Percentiles rank a stretch among this genome's conserved stretches.
Conservation (phyloP, 768 basidiomycete genomes). For the Lactifluus rugatus region DNA sequence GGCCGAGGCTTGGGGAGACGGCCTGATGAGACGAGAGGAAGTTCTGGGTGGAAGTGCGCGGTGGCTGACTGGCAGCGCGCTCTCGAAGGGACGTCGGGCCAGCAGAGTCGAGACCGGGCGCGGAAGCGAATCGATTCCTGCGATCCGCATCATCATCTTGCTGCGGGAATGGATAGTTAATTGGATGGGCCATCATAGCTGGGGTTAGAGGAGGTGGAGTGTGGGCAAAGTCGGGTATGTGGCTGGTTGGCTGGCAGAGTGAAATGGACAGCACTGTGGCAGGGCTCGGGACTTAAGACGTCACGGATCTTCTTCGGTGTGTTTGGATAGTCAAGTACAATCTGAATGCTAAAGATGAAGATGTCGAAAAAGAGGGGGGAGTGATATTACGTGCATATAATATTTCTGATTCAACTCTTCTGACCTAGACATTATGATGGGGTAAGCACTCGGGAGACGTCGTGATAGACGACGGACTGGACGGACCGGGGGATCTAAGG, state of each 20-base stretch:
- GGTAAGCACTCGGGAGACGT: background rate
- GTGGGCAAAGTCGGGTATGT: conserved; percentile 20
- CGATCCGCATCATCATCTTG: conserved; percentile 46
- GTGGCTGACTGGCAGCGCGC: conserved; percentile 64
- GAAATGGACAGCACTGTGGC: background rate
- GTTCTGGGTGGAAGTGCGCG: conserved; percentile 38
- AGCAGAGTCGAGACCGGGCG: conserved; percentile 32
- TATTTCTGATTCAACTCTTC: conserved; percentile 5
- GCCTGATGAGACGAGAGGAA: conserved; percentile 37
- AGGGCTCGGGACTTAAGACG: conserved; percentile 6
- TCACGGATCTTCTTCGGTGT: conserved; percentile 15
- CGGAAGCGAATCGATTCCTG: conserved; percentile 46
- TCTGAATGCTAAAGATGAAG: conserved; percentile 3
- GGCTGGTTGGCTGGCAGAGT: background rate
- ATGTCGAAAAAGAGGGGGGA: background rate
- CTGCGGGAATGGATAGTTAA: conserved; percentile 27
- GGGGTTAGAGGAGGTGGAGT: conserved; percentile 16
- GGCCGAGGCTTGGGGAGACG: conserved; percentile 39
- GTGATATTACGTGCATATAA: conserved; percentile 14
- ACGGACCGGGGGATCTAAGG: conserved; percentile 9
- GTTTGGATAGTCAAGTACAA: conserved; percentile 16
- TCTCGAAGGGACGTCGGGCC: conserved; percentile 42
- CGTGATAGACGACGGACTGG: background rate
- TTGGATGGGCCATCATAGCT: conserved; percentile 28
- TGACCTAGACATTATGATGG: conserved; percentile 6